Base-by-base conservation (phyloP, 169 alveolate species). In the Plasmodium vivax region DNA sequence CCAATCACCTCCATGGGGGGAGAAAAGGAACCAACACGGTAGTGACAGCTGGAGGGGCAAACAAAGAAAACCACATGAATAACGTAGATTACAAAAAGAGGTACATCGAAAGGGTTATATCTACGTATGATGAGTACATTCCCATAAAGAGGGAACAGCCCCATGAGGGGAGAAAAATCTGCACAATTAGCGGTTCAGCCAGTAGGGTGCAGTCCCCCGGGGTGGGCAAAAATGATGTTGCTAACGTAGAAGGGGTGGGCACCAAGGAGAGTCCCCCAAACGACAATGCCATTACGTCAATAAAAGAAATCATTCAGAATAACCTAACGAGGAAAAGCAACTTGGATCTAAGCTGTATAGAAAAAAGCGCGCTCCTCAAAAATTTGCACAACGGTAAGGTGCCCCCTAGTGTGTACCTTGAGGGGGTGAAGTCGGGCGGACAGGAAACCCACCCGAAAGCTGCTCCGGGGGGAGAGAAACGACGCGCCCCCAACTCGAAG, bases 291-390 rank as follows among this genome's bases (percentile, higher is more conserved):
- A 75, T 54, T 16, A 87, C 75, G n/a, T 79, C 85, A 30, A 87
- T 87, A 14, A 87, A 75, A n/a, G 34, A 87, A 87, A 75, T 56
- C 30, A 87, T 87, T n/a, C 88, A 87, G n/a, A 3, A 23, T 45
- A 87, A 87, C 45, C 1, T 75, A 1, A 43, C 30, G 71, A 10
- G 30, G 23, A 47, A 38, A 68, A 34, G n/a, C 34, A 84, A n/a
- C n/a, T 36, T 8, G 9, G 32, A 84, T 71, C 34, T 27, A 3
- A 85, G 36, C 71, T 10, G 30, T 85, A 23, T 30, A n/a, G 54
- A 71, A 77, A 79, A 87, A 87, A 87, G 77, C 6, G 16, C 32
- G 16, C 38, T 87, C 32, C 80, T 75, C 45, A 79, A 77, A 54
- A 54, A 30, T n/a, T 1, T 75, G 9, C 36, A 58, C 30, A 72